Conservation (phyloP, 1,284 basidiomycete species). For the Sporisorium scitamineum region DNA sequence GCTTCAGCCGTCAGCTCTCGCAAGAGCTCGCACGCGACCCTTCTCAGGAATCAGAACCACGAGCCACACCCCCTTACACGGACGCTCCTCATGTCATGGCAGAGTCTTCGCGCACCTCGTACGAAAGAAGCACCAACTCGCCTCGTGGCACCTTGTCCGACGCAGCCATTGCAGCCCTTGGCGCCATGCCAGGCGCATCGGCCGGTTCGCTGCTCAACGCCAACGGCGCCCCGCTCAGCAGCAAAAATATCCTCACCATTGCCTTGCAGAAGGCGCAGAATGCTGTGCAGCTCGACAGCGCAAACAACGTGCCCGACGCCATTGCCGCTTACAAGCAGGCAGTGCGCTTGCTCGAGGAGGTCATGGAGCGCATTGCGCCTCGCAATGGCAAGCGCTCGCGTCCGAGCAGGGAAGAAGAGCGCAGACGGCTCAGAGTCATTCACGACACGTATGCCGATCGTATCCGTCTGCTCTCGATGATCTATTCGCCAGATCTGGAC, state of each 20-base stretch:
- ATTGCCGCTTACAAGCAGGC: constrained; percentile 69
- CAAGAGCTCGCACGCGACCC: constrained; percentile 13
- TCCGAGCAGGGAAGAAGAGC: constrained; percentile 68
- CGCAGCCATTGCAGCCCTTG: constrained; percentile 48
- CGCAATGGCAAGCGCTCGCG: constrained; percentile 53
- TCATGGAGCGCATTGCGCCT: constrained; percentile 70
- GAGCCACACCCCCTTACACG: background rate
- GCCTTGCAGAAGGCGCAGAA: constrained; percentile 70
- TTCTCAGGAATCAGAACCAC: constrained; percentile 5
- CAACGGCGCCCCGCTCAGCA: constrained; percentile 57
- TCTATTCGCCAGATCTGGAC: constrained; percentile 48
- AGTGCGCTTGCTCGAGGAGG: constrained; percentile 69
- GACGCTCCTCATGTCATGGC: background rate
- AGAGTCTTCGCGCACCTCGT: constrained; percentile 13
- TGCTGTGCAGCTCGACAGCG: constrained; percentile 70
- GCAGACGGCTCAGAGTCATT: constrained; percentile 67
- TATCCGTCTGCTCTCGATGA: constrained; percentile 67
- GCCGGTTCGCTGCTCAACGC: constrained; percentile 48
- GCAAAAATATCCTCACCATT: constrained; percentile 70
- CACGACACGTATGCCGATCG: constrained; percentile 71
- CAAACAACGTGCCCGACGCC: constrained; percentile 70
- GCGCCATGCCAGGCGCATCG: constrained; percentile 45
- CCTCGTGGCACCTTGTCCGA: constrained; percentile 49
- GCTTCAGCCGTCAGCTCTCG: constrained; percentile 41
- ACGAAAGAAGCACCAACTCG: constrained; percentile 12